Evolutionary conservation across 73 alveolate species (phyloP).

Genomic region (Uronychia binucleata): DNA sequence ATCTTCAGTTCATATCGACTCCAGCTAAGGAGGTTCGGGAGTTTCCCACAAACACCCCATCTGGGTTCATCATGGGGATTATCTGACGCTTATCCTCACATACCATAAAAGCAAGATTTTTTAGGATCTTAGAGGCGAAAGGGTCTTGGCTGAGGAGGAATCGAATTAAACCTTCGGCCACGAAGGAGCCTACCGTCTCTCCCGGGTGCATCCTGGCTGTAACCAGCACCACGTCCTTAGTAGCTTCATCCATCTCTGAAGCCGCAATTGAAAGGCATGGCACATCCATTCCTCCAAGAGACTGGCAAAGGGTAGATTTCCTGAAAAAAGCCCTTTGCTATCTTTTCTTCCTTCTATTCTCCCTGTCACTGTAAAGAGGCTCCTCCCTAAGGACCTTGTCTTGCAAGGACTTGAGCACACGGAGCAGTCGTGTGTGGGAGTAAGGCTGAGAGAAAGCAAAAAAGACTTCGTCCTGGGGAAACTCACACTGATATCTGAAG

Average conservation of each 20-base stretch:
- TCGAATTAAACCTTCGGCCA: slow-evolving; percentile 21
- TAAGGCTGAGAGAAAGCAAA: slow-evolving; percentile 64
- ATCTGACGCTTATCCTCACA: slow-evolving; percentile 24
- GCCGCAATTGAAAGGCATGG: not conserved
- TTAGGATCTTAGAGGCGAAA: not conserved
- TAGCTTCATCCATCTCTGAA: not conserved
- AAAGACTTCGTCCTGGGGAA: slow-evolving; percentile 51
- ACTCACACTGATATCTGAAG: slow-evolving; percentile 31
- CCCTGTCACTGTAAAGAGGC: too few relatives aligned
- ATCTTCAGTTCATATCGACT: slow-evolving; percentile 67
- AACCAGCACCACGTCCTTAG: slow-evolving; percentile 58
- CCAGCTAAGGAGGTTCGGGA: slow-evolving; percentile 70
- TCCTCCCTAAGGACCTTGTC: too few relatives aligned
- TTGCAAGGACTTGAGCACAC: not conserved
- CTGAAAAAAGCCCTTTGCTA: too few relatives aligned
- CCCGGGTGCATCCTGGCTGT: slow-evolving; percentile 87
- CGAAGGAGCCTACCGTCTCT: slow-evolving; percentile 75
- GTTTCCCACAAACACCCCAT: slow-evolving; percentile 67
- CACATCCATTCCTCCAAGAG: not conserved
- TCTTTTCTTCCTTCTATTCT: too few relatives aligned
- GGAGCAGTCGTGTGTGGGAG: slow-evolving; percentile 25
- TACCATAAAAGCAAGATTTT: not conserved
- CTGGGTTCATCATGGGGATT: slow-evolving; percentile 72
- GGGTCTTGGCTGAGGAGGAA: not conserved
- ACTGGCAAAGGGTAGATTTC: not conserved